phyloP scores from a whole-genome alignment of 306 rosid genomes.

The Leucaena leucocephala region DNA sequence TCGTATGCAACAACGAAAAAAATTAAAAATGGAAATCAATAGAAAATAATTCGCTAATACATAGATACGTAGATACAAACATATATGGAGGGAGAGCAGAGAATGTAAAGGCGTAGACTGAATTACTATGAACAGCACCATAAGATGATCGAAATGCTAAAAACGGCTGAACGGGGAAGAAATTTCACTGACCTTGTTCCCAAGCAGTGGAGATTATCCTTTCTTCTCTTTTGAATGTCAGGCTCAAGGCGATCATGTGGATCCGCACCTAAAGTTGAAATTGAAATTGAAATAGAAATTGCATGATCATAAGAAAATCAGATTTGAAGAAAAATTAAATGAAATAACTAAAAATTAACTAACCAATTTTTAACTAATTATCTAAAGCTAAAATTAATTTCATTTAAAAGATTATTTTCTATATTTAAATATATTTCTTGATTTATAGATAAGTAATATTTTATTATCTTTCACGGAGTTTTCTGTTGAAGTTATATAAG shows the following conservation, averaged over 20 bases:
- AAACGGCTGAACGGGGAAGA: constrained; percentile 5
- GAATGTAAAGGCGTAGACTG: not conserved
- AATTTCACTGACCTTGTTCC: constrained; percentile 51
- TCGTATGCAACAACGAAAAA: constrained; percentile 29
- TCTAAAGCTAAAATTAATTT: no score
- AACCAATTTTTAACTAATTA: no score
- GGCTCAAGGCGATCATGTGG: not conserved
- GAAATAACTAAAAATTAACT: no score
- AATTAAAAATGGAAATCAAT: constrained; percentile 20
- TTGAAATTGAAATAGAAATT: no score
- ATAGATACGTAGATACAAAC: no score
- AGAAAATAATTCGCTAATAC: not conserved
- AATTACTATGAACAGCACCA: not conserved
- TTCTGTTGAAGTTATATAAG: no score
- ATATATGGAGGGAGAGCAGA: not conserved
- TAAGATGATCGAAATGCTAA: constrained; percentile 23
- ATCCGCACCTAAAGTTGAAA: no score
- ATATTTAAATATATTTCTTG: no score
- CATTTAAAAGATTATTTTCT: no score
- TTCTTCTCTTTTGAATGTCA: constrained; percentile 3
- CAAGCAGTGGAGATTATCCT: constrained; percentile 39
- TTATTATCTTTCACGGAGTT: no score
- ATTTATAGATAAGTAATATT: no score
- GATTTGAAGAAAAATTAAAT: no score
- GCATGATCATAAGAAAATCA: not conserved